Evolutionary conservation across 2,329 filamentous ascomycete genomes (phyloP).

Genomic region (Botrytis byssoidea): DNA sequence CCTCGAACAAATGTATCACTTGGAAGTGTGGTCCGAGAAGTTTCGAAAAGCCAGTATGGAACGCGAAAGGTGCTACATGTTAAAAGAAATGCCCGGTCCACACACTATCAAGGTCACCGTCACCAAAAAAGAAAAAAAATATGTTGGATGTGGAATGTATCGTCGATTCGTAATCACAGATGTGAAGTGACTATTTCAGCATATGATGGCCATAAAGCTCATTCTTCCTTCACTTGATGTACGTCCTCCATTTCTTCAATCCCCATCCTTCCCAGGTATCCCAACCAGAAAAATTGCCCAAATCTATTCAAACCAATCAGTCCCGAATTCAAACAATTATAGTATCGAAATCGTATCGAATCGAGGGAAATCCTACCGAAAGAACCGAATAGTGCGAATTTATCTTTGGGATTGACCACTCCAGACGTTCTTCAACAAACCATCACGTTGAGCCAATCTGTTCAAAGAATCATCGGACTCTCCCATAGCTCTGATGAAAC

Average conservation of each 20-base stretch:
- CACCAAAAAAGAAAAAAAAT: slow-evolving; percentile 27
- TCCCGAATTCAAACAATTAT: slow-evolving; percentile 2
- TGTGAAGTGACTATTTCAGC: slow-evolving; percentile 38
- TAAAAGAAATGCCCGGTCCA: slow-evolving; percentile 21
- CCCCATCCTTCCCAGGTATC: slow-evolving; percentile 18
- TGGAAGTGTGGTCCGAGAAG: slow-evolving; percentile 39
- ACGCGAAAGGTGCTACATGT: not conserved
- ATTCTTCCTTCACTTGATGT: slow-evolving; percentile 31
- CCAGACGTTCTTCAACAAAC: slow-evolving; percentile 97
- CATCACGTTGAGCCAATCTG: slow-evolving; percentile 92
- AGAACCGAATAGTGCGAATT: slow-evolving; percentile 34
- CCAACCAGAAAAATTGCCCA: slow-evolving; percentile 18
- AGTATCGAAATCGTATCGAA: not conserved
- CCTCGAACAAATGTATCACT: slow-evolving; percentile 38
- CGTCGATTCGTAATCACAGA: slow-evolving; percentile 37
- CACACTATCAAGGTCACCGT: slow-evolving; percentile 4
- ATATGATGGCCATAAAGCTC: slow-evolving; percentile 31
- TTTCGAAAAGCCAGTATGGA: slow-evolving; percentile 36
- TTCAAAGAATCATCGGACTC: slow-evolving; percentile 97
- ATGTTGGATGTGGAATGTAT: slow-evolving; percentile 32
- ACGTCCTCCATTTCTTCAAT: not conserved
- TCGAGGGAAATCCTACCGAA: slow-evolving; percentile 31
- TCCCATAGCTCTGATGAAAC: slow-evolving; percentile 96
- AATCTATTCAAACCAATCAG: slow-evolving; percentile 19
- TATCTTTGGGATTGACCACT: slow-evolving; percentile 51